Evolutionary conservation across 1,284 basidiomycete species (phyloP).

Genomic region (Naganishia albida): DNA sequence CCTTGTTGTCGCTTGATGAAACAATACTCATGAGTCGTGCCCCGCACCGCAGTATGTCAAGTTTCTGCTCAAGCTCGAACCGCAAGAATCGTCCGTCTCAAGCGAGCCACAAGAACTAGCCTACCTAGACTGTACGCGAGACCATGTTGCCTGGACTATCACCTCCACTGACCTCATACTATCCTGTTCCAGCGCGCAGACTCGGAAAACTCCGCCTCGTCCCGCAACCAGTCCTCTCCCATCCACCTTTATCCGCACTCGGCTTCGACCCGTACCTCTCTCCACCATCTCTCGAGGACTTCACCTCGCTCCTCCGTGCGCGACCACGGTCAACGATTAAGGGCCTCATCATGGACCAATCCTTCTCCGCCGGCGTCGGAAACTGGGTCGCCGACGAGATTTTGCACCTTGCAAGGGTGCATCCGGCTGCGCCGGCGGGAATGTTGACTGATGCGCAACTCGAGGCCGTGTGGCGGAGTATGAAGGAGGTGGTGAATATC

Average conservation of each 20-base stretch:
- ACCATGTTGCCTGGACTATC: too few species aligned
- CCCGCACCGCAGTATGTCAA: slow-evolving; percentile 30
- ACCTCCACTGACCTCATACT: too few species aligned
- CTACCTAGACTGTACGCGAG: slow-evolving; percentile 47
- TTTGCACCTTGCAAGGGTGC: slow-evolving; percentile 72
- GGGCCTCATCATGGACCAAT: slow-evolving; percentile 75
- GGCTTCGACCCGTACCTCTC: slow-evolving; percentile 76
- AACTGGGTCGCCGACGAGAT: slow-evolving; percentile 81
- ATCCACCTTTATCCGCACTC: slow-evolving; percentile 69
- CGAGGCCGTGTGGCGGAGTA: slow-evolving; percentile 61
- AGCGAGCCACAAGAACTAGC: slow-evolving; percentile 45
- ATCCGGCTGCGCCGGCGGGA: slow-evolving; percentile 71
- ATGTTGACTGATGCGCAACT: slow-evolving; percentile 62
- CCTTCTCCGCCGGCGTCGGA: slow-evolving; percentile 76
- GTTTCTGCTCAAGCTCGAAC: slow-evolving; percentile 44
- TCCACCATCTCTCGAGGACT: slow-evolving; percentile 67
- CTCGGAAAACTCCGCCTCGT: slow-evolving; percentile 71
- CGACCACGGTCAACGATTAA: slow-evolving; percentile 73
- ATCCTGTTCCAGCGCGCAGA: slow-evolving; percentile 69
- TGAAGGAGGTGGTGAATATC: slow-evolving; percentile 62
- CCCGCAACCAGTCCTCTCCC: slow-evolving; percentile 59
- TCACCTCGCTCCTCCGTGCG: slow-evolving; percentile 57
- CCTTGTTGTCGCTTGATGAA: slow-evolving; percentile 33
- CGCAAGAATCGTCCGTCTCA: slow-evolving; percentile 39
- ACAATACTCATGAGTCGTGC: neutral